A percentile compares a stretch with the other conserved stretches of the same genome.
Evolutionary conservation across 805 yeast genomes (phyloP).

Genomic region (Metschnikowia lochheadii): DNA sequence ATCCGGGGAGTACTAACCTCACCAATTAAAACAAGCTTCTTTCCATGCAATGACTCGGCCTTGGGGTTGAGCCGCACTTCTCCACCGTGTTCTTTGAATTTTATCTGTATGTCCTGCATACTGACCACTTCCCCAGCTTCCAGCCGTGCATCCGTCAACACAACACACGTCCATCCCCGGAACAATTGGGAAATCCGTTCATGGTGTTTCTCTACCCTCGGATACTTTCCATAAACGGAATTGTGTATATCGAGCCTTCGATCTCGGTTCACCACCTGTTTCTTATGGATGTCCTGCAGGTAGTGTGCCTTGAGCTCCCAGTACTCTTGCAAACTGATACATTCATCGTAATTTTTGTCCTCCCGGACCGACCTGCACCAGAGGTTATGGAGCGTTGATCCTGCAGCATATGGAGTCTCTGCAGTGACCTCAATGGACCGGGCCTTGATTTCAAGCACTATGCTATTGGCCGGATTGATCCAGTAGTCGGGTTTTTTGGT

Average conservation of each 20-base stretch:
- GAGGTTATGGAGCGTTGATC: conserved; percentile 71
- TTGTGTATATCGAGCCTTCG: conserved; percentile 19
- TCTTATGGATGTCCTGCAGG: conserved; percentile 22
- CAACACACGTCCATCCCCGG: conserved; percentile 41
- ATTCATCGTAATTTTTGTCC: conserved; percentile 60
- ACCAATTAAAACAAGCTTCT: conserved; percentile 21
- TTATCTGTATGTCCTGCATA: conserved; percentile 31
- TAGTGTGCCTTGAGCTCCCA: conserved; percentile 30
- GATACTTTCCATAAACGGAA: conserved; percentile 16
- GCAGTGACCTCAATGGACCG: conserved; percentile 56
- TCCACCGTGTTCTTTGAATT: conserved; percentile 52
- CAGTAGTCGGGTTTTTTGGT: conserved; percentile 62
- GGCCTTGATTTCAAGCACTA: conserved; percentile 82
- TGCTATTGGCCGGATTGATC: conserved; percentile 74
- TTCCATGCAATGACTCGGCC: conserved; percentile 9
- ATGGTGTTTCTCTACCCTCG: neutral
- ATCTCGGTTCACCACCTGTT: conserved; percentile 27
- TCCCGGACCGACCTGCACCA: conserved; percentile 63
- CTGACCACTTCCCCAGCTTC: conserved; percentile 24
- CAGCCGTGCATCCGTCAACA: conserved; percentile 48
- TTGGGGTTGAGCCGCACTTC: conserved; percentile 23
- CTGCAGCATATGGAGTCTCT: conserved; percentile 51
- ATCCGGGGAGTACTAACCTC: conserved; percentile 28
- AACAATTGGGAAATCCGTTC: conserved; percentile 36
- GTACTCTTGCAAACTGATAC: conserved; percentile 56